Conservation (phyloP, 1,284 basidiomycete genomes). For the Puccinia novopanici region DNA sequence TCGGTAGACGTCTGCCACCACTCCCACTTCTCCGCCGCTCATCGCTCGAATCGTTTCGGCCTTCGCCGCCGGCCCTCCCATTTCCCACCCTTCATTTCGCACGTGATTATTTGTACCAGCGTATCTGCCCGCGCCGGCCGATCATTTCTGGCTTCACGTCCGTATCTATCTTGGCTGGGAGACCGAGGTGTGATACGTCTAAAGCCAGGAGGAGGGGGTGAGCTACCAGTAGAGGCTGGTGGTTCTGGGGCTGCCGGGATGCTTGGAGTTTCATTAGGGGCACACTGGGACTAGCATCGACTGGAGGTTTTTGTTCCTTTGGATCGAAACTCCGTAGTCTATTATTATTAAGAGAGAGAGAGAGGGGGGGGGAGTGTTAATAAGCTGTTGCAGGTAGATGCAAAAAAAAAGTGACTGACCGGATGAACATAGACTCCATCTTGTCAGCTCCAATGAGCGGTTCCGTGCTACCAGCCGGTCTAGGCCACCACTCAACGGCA, state of each 20-base stretch:
- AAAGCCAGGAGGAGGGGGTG: conserved; percentile 36
- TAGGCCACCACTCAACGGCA: conserved; percentile 51
- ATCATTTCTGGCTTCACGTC: conserved; percentile 17
- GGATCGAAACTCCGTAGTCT: conserved; percentile 38
- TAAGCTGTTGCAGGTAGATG: neutral
- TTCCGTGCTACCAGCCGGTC: conserved; percentile 34
- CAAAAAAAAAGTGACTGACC: conserved; percentile 18
- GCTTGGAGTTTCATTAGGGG: neutral
- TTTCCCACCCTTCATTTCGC: conserved; percentile 28
- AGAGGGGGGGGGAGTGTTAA: neutral
- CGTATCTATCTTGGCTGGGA: conserved; percentile 24
- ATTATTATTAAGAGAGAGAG: neutral
- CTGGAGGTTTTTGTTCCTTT: conserved; percentile 24
- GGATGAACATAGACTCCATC: conserved; percentile 38
- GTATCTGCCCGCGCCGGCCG: conserved; percentile 5
- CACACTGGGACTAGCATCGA: conserved; percentile 20
- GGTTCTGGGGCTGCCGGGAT: neutral
- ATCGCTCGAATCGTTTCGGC: conserved; percentile 11
- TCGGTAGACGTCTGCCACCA: neutral
- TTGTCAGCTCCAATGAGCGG: conserved; percentile 41
- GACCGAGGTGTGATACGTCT: conserved; percentile 32
- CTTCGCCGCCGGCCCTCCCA: neutral
- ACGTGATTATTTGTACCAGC: neutral
- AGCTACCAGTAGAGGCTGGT: neutral
- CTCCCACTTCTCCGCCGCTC: conserved; percentile 4